Evolutionary conservation across 2,329 filamentous ascomycete genomes (phyloP), one percentile per base, ranked within the genome.

Genomic region (Apiospora phragmitis): DNA sequence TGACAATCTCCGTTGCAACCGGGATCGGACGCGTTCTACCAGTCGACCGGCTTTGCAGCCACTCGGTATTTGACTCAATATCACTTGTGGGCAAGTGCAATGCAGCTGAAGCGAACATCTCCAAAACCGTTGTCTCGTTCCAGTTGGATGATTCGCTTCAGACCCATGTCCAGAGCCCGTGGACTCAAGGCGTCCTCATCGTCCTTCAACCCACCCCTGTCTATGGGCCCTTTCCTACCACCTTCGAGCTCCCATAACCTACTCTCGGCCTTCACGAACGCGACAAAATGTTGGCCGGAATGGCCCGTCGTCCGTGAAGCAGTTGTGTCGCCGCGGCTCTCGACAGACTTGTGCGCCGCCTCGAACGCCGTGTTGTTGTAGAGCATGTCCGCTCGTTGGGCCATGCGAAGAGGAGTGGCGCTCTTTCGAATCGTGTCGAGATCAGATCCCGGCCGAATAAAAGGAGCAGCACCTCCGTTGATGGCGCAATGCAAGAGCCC

Each of bases 181-280:
- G 91, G 87, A 77, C 92, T 92, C 72, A 92, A 78, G 69, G 91
- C 85, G 79, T 93, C 90, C 70, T 92, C 89, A 4, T 84, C 87
- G 1, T 84, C 84, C 1, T 71, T 80, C 70, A 92, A 79, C 18
- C 73, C 69, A 0, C 90, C 91, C 18, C 93, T 85, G 74, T 94
- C 89, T 65, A 95, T 81, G 0, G 93, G 93, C 0, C 93, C 93
- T 75, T 91, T 92, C 67, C 92, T 85, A 29, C 87, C 81, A 0
- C 94, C 94, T 81, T 97, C 94, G 76, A 97, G 81, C 83, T 97
- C 94, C 90, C 93, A 97, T 55, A 97, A 78, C 70, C 85, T 85
- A 8, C 88, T 86, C 69, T 91, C 88, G 4, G 83, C 84, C 81
- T 92, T 94, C 67, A 95, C 90, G 78, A 95, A 96, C 55, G 92